A percentile compares a stretch with the other conserved stretches of the same genome.
These are phyloP conservation scores for Lachnellula willkommii DNA, from an alignment of 2,329 filamentous ascomycete genomes.

Conservation along the genomic window DNA sequence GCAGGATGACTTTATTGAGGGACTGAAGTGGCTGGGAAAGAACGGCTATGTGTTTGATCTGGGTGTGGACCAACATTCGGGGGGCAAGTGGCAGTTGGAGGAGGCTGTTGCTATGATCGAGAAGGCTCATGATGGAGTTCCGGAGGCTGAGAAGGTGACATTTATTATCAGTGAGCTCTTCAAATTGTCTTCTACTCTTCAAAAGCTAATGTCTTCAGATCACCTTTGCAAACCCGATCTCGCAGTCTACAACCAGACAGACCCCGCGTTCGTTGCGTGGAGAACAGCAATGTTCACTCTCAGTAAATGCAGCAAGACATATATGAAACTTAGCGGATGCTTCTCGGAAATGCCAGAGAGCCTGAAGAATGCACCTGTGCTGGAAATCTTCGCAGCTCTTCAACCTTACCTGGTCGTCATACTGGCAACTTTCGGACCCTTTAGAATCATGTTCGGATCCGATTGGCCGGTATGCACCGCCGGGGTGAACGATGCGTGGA, in stretches of 20 bases:
- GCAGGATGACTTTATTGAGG: conserved; percentile 56
- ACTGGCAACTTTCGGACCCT: conserved; percentile 65
- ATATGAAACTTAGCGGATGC: conserved; percentile 85
- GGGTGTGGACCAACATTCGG: conserved; percentile 73
- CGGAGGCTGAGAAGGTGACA: conserved; percentile 49
- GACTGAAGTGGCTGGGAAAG: conserved; percentile 59
- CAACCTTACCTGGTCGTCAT: conserved; percentile 68
- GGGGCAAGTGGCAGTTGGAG: conserved; percentile 68
- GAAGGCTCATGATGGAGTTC: conserved; percentile 56
- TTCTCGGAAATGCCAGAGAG: conserved; percentile 69
- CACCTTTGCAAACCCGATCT: conserved; percentile 88
- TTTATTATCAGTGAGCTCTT: conserved; percentile 30
- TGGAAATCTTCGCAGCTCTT: conserved; percentile 57
- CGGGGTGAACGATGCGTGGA: conserved; percentile 58
- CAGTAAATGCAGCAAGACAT: conserved; percentile 59
- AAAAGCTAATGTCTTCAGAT: conserved; percentile 44
- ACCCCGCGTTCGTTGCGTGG: conserved; percentile 58
- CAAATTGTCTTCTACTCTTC: background rate
- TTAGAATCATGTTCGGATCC: conserved; percentile 80
- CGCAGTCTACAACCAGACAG: conserved; percentile 50
- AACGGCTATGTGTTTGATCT: conserved; percentile 71
- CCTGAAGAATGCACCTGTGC: conserved; percentile 43
- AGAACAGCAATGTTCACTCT: conserved; percentile 62
- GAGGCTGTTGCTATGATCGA: conserved; percentile 67
- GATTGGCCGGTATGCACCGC: conserved; percentile 92